phyloP scores from a whole-genome alignment of 208 protist species.

The Leishmania aethiopica region DNA sequence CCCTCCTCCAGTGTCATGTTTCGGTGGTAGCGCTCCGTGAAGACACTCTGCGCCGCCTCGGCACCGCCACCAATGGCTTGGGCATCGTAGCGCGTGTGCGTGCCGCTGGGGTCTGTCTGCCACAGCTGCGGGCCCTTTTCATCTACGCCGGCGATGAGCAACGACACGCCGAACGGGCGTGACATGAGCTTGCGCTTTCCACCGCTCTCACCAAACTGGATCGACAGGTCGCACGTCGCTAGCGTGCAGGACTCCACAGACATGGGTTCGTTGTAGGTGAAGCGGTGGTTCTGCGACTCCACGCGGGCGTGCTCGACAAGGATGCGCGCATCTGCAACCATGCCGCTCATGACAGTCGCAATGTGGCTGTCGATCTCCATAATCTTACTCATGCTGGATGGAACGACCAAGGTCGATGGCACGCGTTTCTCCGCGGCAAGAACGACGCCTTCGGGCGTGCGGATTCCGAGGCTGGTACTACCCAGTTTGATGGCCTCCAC shows the following conservation, averaged over 20 bases:
- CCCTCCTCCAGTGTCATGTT: constrained; percentile 97
- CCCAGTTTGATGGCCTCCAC: constrained; percentile 95
- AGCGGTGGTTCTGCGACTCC: constrained; percentile 99
- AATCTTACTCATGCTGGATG: constrained; percentile 98
- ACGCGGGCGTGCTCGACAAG: constrained; percentile 98
- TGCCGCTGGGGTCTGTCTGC: constrained; percentile 98
- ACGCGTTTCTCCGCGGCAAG: constrained; percentile 99
- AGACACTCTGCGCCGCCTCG: constrained; percentile 97
- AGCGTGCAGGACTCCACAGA: constrained; percentile 96
- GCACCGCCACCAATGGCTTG: constrained; percentile 98
- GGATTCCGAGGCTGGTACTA: constrained; percentile 98
- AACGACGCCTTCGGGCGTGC: constrained; percentile 98
- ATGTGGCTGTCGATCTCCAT: constrained; percentile 98
- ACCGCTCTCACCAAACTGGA: constrained; percentile 97
- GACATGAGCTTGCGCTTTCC: constrained; percentile 92
- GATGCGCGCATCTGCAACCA: constrained; percentile 98
- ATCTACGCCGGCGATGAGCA: constrained; percentile 99
- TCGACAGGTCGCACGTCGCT: constrained; percentile 97
- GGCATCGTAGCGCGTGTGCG: constrained; percentile 96
- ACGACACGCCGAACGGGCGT: constrained; percentile 98
- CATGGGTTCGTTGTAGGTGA: constrained; percentile 99
- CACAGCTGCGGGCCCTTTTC: constrained; percentile 96
- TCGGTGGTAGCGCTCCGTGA: constrained; percentile 98
- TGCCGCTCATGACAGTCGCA: constrained; percentile 96
- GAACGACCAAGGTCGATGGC: constrained; percentile 97